Evolutionary conservation across 257 asterid species (phyloP), one percentile per base, ranked within the genome.

Genomic region (Solanum appendiculatum): DNA sequence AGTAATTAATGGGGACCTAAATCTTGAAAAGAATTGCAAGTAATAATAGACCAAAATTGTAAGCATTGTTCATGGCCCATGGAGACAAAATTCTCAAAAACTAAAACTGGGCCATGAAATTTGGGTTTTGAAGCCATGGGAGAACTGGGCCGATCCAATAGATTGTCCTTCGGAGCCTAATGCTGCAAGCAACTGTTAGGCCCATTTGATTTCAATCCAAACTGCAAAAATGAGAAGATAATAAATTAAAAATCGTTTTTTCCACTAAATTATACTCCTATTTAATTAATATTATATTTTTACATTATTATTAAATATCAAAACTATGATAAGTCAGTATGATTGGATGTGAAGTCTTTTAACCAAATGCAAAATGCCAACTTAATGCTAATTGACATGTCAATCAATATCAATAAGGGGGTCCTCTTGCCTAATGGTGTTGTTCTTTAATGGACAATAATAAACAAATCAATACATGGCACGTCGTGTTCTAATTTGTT

Each of bases 31-130:
- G 73, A 2, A 12, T 12, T 12, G 34, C 13, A 63, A n/a, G 16
- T 63, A 63, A 63, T 20, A 40, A 3, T 54, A 2, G 63, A 6
- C 29, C 68, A 23, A 60, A 60, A 60, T 60, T 21, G 39, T 68
- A 68, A 29, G 74, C 39, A 29, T 29, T 6, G 36, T 2, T 11
- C 74, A 6, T 25, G 68, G 68, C 29, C 25, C 25, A 56, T 3
- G 25, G 64, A 20, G 12, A 20, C 63, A 54, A 54, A 6, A 18
- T 18, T 6, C n/a, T 46, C 56, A 46, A 46, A 46, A 48, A 48
- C 14, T 48, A 48, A 48, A 48, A 46, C 36, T 23, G 90, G 84
- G 82, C 48, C 95, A 90, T 14, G 87, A 89, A 60, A 91, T 88
- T 11, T 75, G n/a, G 25, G 75, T 70, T 82, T 86, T 85, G 88